Base-by-base conservation (phyloP, 1,284 basidiomycete species). In the Rhodotorula mucilaginosa region DNA sequence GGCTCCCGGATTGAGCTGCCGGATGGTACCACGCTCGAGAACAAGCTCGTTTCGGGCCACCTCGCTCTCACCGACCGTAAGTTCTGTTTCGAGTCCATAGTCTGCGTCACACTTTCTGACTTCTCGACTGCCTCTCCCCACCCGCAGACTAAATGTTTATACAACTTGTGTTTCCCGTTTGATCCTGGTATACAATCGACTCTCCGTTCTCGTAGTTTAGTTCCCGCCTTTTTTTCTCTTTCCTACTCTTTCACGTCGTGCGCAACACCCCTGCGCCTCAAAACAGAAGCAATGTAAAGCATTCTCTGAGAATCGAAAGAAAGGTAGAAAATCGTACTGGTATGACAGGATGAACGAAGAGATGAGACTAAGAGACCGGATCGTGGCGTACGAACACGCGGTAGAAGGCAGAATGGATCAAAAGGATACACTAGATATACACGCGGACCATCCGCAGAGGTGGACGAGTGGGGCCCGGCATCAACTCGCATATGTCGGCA, bases 1-100 rank as follows among this genome's bases (percentile, higher is more conserved):
- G 95, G 95, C 58, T 91, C 93, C 83, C 88, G 90, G 79, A 97
- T 99, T 77, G 90, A 94, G 82, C 92, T 98, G 73, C 95, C 96
- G 57, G 96, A 98, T 81, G 94, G 94, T 8, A 92, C 92, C 78
- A 88, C 94, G 78, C 85, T 98, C 73, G 96, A 97, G 84, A 97
- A 97, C 86, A 90, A 83, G 80, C 77, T 83, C 62, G 80, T 82
- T 62, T 79, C 80, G 34, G 82, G 81, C 21, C 56, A 59, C 54
- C 54, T 56, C 26, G 54, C 54, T 26, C 54, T 56, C 54, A 56
- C 54, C 54, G 54, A 56, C 54, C 54, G 54, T 29, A 56, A 2
- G 54, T 56, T 16, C 26, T 29, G 3, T 51, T 7, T 23, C 23
- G n/a, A 1, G 15, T 26, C 12, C 18, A 16, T 1, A 12, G 2